phyloP scores from a whole-genome alignment of 129 eudicot genomes.

The Oenanthe sinensis region DNA sequence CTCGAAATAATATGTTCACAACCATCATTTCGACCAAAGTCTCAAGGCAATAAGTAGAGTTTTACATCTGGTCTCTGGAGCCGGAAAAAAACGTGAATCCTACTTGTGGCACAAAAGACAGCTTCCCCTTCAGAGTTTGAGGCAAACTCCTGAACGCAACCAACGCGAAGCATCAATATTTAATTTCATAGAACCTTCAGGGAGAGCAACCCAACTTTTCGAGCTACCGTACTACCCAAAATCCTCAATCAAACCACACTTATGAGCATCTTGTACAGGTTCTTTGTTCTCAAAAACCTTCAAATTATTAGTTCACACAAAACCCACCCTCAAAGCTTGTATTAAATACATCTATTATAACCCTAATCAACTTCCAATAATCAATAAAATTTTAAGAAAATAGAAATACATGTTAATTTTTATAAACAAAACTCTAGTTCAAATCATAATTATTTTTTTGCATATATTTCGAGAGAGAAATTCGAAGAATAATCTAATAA shows the following conservation, averaged over 20 bases:
- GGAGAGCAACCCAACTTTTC: not conserved
- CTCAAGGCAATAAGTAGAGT: not conserved
- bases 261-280: not conserved
- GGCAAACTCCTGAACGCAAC: not conserved
- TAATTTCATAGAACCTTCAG: not conserved
- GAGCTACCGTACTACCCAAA: not conserved
- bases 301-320: not conserved
- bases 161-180: not conserved
- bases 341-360: no score
- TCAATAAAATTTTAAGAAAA: no score
- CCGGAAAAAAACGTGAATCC: not conserved
- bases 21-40: not conserved
- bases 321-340: not conserved
- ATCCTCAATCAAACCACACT: not conserved
- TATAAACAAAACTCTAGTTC: no score
- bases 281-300: not conserved
- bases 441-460: no score
- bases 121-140: not conserved
- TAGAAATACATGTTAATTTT: not conserved
- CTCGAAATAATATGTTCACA: not conserved
- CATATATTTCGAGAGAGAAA: no score
- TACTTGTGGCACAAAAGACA: no score
- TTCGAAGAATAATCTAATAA: no score
- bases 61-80: not conserved
- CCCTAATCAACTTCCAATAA: no score